Percentiles rank a stretch among this genome's conserved stretches.
phyloP scores from a whole-genome alignment of 148 eudicot genomes.

The Tetragonia tetragonoides region DNA sequence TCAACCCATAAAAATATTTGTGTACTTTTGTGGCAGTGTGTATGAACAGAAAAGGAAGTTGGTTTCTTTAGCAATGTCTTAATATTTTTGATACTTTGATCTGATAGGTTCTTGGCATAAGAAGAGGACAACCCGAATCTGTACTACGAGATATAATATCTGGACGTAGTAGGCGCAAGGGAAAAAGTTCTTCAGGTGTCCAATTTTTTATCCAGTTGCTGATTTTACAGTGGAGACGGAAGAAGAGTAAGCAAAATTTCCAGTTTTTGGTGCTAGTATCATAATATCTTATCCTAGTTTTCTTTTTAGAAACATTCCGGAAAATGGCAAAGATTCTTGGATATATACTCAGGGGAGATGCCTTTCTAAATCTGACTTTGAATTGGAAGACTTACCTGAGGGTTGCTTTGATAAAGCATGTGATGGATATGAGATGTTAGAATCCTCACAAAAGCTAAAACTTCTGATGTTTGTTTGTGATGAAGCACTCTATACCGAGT shows the following conservation, averaged over 20 bases:
- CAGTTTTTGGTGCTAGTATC: not conserved
- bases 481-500: constrained; percentile 72
- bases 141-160: constrained; percentile 57
- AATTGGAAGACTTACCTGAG: constrained; percentile 40
- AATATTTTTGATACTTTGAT: not conserved
- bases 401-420: constrained; percentile 42
- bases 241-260: constrained; percentile 36
- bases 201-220: constrained; percentile 62
- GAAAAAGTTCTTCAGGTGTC: constrained; percentile 48
- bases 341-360: constrained; percentile 40
- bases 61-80: not conserved
- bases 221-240: constrained; percentile 48
- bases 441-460: constrained; percentile 62
- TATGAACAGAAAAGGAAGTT: not conserved
- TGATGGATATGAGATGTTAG: constrained; percentile 56
- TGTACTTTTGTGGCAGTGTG: not conserved
- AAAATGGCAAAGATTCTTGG: constrained; percentile 53
- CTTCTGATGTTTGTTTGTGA: constrained; percentile 73
- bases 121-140: constrained; percentile 63
- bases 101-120: constrained; percentile 54
- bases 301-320: constrained; percentile 40
- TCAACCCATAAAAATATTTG: not conserved
- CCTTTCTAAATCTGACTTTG: constrained; percentile 40
- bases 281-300: constrained; percentile 3
- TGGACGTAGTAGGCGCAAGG: constrained; percentile 51